Evolutionary conservation across 2,329 filamentous ascomycete genomes (phyloP).

Genomic region (Aspergillus versicolor): DNA sequence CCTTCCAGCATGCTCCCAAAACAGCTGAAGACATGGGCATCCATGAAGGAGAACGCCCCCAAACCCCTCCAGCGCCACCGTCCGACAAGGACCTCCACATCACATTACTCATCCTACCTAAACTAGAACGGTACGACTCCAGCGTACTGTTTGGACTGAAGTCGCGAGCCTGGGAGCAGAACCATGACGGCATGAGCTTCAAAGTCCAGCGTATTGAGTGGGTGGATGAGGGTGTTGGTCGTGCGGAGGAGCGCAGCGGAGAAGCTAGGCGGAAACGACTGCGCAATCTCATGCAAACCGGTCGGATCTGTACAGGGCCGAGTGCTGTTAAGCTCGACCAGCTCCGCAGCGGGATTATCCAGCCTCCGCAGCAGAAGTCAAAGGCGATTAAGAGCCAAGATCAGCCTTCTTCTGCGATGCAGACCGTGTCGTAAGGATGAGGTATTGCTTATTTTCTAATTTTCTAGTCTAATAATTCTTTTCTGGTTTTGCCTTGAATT

Average conservation of each 20-base stretch:
- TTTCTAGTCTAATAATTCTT: neutral
- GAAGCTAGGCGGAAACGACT: slow-evolving; percentile 52
- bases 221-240: slow-evolving; percentile 67
- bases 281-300: slow-evolving; percentile 43
- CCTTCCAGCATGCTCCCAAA: slow-evolving; percentile 45
- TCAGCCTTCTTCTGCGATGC: slow-evolving; percentile 24
- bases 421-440: slow-evolving; percentile 31
- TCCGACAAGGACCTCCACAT: slow-evolving; percentile 79
- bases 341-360: slow-evolving; percentile 31
- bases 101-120: slow-evolving; percentile 78
- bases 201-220: slow-evolving; percentile 79
- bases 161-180: slow-evolving; percentile 73
- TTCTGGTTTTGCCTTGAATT: neutral
- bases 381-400: slow-evolving; percentile 26
- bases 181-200: slow-evolving; percentile 86
- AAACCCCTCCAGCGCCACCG: slow-evolving; percentile 52
- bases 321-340: slow-evolving; percentile 36
- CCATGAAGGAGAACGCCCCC: slow-evolving; percentile 28
- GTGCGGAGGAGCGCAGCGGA: slow-evolving; percentile 47
- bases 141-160: slow-evolving; percentile 77
- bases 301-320: slow-evolving; percentile 43
- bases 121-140: slow-evolving; percentile 72
- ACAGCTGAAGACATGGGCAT: slow-evolving; percentile 36
- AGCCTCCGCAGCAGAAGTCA: slow-evolving; percentile 27
- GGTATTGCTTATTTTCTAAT: neutral